These are phyloP conservation scores for Podospora tetraspora DNA, from an alignment of 495 filamentous ascomycete genomes.

Conservation along the genomic window DNA sequence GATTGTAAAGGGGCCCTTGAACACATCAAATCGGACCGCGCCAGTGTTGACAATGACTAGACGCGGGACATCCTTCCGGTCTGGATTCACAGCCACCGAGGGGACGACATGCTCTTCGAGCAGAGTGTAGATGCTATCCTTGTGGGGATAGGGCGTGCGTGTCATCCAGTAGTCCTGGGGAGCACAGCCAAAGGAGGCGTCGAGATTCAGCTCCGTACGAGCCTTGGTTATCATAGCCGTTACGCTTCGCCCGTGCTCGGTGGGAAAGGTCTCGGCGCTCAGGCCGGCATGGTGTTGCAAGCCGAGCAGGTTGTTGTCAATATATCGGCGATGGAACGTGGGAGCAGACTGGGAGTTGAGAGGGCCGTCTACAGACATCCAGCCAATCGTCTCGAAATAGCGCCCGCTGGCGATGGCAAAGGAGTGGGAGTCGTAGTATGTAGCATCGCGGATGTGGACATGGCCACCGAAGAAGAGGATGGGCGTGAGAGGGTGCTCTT, in stretches of 20 bases:
- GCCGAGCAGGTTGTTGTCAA: slow-evolving; percentile 90
- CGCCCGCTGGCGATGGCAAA: slow-evolving; percentile 84
- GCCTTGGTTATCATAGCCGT: slow-evolving; percentile 64
- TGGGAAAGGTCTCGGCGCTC: slow-evolving; percentile 66
- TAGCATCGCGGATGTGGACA: slow-evolving; percentile 82
- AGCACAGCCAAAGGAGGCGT: slow-evolving; percentile 72
- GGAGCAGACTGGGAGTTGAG: slow-evolving; percentile 24
- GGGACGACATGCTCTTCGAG: slow-evolving; percentile 70
- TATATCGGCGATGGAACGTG: slow-evolving; percentile 73
- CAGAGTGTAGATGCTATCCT: slow-evolving; percentile 73
- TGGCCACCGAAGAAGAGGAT: slow-evolving; percentile 95
- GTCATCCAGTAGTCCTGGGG: slow-evolving; percentile 77
- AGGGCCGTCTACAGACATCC: slow-evolving; percentile 78
- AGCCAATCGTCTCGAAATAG: slow-evolving; percentile 98
- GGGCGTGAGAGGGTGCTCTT: slow-evolving; percentile 69
- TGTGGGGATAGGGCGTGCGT: slow-evolving; percentile 61
- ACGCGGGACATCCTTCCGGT: slow-evolving; percentile 43
- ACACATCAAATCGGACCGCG: slow-evolving; percentile 89
- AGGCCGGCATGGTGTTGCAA: slow-evolving; percentile 76
- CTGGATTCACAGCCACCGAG: slow-evolving; percentile 44
- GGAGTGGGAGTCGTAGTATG: slow-evolving; percentile 71
- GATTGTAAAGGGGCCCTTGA: slow-evolving; percentile 80
- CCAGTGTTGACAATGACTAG: slow-evolving; percentile 83
- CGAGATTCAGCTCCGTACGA: slow-evolving; percentile 65
- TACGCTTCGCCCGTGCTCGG: slow-evolving; percentile 68